Percentiles rank a stretch among this genome's conserved stretches.
Evolutionary conservation across 225 moss, liverwort and hornwort species (phyloP).

Genomic region (Bryum argenteum): DNA sequence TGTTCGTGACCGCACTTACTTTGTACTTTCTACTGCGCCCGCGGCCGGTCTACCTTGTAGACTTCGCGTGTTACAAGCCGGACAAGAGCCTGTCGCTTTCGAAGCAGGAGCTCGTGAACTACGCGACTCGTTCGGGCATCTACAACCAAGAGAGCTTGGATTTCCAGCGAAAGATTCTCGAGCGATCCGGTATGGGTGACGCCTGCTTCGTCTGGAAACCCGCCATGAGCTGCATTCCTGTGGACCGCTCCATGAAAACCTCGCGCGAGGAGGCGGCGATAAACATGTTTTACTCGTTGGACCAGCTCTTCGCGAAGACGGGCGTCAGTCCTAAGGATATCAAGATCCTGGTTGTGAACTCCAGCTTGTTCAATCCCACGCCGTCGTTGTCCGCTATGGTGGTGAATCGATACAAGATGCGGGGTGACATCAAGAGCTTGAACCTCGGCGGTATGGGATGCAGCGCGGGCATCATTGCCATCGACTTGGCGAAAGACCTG

Average conservation of each 20-base stretch:
- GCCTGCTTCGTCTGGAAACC: constrained; percentile 18
- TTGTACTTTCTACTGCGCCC: constrained; percentile 48
- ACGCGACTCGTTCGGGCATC: constrained; percentile 34
- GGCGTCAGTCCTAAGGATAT: constrained; percentile 52
- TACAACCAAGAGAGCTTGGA: constrained; percentile 39
- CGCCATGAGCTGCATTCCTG: constrained; percentile 14
- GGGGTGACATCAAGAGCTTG: constrained; percentile 50
- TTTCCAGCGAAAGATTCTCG: constrained; percentile 55
- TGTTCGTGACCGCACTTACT: constrained; percentile 40
- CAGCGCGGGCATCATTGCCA: constrained; percentile 51
- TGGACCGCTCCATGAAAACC: constrained; percentile 11
- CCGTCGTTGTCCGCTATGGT: constrained; percentile 62
- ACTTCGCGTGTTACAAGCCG: constrained; percentile 56
- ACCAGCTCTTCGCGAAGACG: constrained; percentile 50
- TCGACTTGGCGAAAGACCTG: constrained; percentile 47
- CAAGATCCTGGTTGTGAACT: constrained; percentile 48
- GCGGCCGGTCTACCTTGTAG: constrained; percentile 49
- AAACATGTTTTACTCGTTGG: constrained; percentile 47
- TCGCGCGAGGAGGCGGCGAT: constrained; percentile 30
- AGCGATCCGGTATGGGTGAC: constrained; percentile 56
- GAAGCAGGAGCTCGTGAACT: constrained; percentile 37
- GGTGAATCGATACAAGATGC: constrained; percentile 67
- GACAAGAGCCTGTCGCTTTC: constrained; percentile 9
- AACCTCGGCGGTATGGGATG: constrained; percentile 62
- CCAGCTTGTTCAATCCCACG: constrained; percentile 57